A percentile compares a stretch with the other conserved stretches of the same genome.
Conservation (phyloP, 1,284 basidiomycete genomes). For the Porogramme epimiltina region DNA sequence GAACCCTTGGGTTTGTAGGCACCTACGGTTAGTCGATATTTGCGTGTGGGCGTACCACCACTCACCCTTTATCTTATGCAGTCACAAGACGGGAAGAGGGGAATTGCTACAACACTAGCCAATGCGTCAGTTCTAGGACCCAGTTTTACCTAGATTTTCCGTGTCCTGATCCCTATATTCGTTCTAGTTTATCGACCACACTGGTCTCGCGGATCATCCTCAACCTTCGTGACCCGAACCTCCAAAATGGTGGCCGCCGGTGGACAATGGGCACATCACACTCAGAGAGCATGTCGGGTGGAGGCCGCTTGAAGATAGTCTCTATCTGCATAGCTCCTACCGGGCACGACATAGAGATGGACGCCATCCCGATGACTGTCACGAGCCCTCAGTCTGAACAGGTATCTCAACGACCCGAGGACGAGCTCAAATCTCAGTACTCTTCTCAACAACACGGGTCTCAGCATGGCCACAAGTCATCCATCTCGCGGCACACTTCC, state of each 20-base stretch:
- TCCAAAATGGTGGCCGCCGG: background rate
- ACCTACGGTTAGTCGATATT: too few relatives aligned
- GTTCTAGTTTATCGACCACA: slow-evolving; percentile 11
- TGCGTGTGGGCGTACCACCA: too few relatives aligned
- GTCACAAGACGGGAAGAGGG: slow-evolving; percentile 8
- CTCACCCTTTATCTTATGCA: background rate
- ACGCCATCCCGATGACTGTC: background rate
- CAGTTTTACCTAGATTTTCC: background rate
- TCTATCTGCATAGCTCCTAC: background rate
- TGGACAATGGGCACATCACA: background rate
- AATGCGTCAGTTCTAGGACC: slow-evolving; percentile 23
- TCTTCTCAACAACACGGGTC: too few relatives aligned
- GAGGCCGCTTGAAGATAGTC: background rate
- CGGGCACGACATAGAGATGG: background rate
- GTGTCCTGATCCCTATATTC: background rate
- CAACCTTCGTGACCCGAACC: slow-evolving; percentile 17
- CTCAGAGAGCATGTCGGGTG: background rate
- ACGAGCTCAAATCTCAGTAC: too few relatives aligned
- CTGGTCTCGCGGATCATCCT: slow-evolving; percentile 15
- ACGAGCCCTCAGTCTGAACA: too few relatives aligned
- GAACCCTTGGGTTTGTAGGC: too few relatives aligned
- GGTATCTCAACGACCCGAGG: too few relatives aligned
- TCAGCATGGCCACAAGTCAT: too few relatives aligned
- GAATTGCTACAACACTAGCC: slow-evolving; percentile 18
- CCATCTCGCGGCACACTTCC: too few relatives aligned